These are phyloP conservation scores for Cyberlindnera maclurae DNA, from an alignment of 805 yeast genomes.

Conservation along the genomic window DNA sequence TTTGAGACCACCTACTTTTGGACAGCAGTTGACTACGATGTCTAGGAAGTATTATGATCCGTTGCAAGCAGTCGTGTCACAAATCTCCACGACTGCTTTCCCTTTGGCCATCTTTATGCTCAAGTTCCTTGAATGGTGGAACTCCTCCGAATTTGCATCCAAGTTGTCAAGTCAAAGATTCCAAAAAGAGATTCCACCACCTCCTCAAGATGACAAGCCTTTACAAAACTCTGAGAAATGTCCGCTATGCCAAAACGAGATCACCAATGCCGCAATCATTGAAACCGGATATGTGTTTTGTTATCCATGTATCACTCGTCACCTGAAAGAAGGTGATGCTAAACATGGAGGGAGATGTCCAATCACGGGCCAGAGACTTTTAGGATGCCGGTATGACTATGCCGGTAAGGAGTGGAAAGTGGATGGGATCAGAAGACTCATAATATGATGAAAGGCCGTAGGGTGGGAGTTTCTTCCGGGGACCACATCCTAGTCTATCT, in stretches of 20 bases:
- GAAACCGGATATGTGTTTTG: constrained; percentile 92
- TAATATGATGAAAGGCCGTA: constrained; percentile 39
- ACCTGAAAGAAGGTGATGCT: constrained; percentile 42
- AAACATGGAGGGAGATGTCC: constrained; percentile 73
- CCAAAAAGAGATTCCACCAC: constrained; percentile 39
- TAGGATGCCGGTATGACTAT: constrained; percentile 65
- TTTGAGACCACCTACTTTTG: constrained; percentile 22
- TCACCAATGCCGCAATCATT: constrained; percentile 75
- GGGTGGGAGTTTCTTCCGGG: no score
- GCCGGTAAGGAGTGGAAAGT: constrained; percentile 58
- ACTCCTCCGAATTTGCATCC: constrained; percentile 62
- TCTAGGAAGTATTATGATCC: constrained; percentile 12
- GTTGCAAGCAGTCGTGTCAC: constrained; percentile 13
- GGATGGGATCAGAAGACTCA: constrained; percentile 69
- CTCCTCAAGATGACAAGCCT: constrained; percentile 12
- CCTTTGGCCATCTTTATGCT: constrained; percentile 77
- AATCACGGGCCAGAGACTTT: constrained; percentile 59
- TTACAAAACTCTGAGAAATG: constrained; percentile 40
- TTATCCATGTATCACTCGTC: constrained; percentile 74
- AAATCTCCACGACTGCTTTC: constrained; percentile 38
- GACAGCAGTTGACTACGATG: constrained; percentile 13
- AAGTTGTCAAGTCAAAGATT: constrained; percentile 39
- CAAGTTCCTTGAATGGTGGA: constrained; percentile 93
- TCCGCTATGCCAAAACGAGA: constrained; percentile 58
- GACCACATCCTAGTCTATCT: no score